Evolutionary conservation across 768 basidiomycete genomes (phyloP).

Genomic region (Naematelia aurantialba): DNA sequence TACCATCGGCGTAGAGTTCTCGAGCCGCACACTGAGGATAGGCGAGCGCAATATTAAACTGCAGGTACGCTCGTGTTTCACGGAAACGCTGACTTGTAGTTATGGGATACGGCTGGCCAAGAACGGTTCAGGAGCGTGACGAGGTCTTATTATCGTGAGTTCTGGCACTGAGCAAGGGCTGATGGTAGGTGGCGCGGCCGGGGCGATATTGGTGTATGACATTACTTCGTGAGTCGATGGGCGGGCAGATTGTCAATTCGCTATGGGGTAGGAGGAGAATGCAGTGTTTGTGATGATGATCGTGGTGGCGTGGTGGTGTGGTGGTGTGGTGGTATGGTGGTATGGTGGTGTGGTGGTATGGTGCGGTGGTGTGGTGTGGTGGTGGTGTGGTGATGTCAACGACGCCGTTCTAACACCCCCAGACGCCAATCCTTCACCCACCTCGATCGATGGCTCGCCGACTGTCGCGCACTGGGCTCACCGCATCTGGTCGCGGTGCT

Average conservation of each 20-base stretch:
- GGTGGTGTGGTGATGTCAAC: too few relatives aligned
- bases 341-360: too few relatives aligned
- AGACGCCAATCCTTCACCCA: constrained; percentile 85
- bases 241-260: too few relatives aligned
- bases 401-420: neutral
- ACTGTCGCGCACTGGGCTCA: constrained; percentile 87
- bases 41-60: constrained; percentile 93
- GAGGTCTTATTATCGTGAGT: constrained; percentile 75
- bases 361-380: too few relatives aligned
- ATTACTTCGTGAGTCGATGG: constrained; percentile 50
- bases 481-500: constrained; percentile 69
- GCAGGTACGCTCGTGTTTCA: constrained; percentile 59
- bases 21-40: constrained; percentile 84
- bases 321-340: too few relatives aligned
- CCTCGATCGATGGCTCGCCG: constrained; percentile 82
- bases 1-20: constrained; percentile 98
- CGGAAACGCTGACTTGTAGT: constrained; percentile 53
- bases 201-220: constrained; percentile 51
- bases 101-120: constrained; percentile 98
- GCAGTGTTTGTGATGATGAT: too few relatives aligned
- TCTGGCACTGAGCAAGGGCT: neutral
- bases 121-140: constrained; percentile 84
- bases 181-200: constrained; percentile 61
- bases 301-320: too few relatives aligned
- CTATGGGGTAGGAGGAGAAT: too few relatives aligned